Evolutionary conservation across 2,329 filamentous ascomycete genomes (phyloP).

Genomic region (Apiospora koreana): DNA sequence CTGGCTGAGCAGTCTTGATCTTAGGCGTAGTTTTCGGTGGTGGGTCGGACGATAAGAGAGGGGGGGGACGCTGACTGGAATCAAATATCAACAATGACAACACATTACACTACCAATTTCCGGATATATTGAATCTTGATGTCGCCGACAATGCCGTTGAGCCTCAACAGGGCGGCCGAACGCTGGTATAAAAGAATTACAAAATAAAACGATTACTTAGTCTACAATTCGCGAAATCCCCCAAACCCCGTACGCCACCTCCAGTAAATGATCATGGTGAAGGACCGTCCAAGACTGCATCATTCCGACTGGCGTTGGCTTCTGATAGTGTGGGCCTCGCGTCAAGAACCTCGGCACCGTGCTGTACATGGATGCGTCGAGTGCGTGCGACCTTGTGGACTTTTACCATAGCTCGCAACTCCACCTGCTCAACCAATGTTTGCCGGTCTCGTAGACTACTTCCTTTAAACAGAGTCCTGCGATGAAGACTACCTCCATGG

Average conservation of each 20-base stretch:
- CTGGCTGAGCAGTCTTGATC: not conserved
- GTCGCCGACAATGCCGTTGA: too few relatives aligned
- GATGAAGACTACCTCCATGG: constrained; percentile 19
- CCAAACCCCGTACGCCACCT: not conserved
- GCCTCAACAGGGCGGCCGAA: not conserved
- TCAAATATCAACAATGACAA: too few relatives aligned
- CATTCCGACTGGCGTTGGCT: not conserved
- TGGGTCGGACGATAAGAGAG: too few relatives aligned
- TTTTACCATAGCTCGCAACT: not conserved
- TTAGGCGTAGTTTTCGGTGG: too few relatives aligned
- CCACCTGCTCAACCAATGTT: constrained; percentile 14
- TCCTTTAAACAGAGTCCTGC: constrained; percentile 16
- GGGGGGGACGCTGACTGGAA: too few relatives aligned
- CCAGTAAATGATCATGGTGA: not conserved
- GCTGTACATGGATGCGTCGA: not conserved
- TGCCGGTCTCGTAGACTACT: constrained; percentile 17
- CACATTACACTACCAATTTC: too few relatives aligned
- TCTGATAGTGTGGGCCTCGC: not conserved
- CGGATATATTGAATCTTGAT: too few relatives aligned
- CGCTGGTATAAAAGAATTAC: not conserved
- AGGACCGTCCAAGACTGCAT: not conserved
- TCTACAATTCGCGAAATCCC: not conserved
- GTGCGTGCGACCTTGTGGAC: not conserved
- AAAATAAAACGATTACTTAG: not conserved
- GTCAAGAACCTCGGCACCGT: not conserved